Evolutionary conservation across 257 asterid genomes (phyloP).

Genomic region (Nicotiana noctiflora): DNA sequence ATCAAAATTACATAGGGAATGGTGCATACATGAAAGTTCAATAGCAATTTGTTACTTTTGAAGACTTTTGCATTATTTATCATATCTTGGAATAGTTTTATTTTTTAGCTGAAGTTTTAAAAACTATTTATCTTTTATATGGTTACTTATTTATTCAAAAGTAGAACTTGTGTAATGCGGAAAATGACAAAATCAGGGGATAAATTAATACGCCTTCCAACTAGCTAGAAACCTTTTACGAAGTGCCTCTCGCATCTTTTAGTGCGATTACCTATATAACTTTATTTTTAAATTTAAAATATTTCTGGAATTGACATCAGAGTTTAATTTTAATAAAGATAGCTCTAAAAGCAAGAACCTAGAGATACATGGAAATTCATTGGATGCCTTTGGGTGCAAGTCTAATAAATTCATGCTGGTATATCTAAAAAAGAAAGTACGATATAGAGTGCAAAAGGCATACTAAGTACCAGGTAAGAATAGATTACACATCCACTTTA

Average conservation of each 20-base stretch:
- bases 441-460: background rate
- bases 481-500: too few relatives aligned
- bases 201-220: background rate
- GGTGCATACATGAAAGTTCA: background rate
- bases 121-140: background rate
- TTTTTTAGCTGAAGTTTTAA: background rate
- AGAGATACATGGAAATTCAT: background rate
- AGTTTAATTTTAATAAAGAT: background rate
- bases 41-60: background rate
- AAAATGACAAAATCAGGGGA: conserved; percentile 3
- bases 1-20: too few relatives aligned
- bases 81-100: background rate
- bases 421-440: background rate
- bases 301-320: background rate
- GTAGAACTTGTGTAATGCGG: background rate
- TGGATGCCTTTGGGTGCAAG: background rate
- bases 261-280: background rate
- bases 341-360: background rate
- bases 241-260: background rate
- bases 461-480: background rate
- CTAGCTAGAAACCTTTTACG: background rate
- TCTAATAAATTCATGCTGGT: background rate
- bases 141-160: background rate
- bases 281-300: background rate
- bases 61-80: background rate